Base-by-base conservation (phyloP, 2,329 filamentous ascomycete genomes). In the Colletotrichum sp. region DNA sequence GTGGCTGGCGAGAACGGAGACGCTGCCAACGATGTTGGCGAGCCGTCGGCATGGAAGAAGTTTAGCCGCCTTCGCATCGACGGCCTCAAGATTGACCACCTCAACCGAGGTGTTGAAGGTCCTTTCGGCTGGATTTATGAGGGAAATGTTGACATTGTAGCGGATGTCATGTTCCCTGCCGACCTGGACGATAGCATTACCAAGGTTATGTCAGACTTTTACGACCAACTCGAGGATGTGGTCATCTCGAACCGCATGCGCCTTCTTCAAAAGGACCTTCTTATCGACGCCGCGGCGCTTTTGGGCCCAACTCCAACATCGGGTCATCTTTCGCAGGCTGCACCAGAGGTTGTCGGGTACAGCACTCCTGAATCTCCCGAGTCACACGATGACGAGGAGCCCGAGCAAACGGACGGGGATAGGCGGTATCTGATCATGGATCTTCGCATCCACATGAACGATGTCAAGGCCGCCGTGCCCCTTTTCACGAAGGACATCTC, bases 121-220 rank as follows among this genome's bases (percentile, higher is more conserved):
- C 96, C 96, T 0, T 98, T 99, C 83, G 96, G 95, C 5, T 99
- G 97, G 97, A 99, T 99, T 69, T 94, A 98, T 79, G 95, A 98
- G 85, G 97, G 97, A 39, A 98, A 97, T 77, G 96, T 99, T 55
- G 97, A 99, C 82, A 98, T 99, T 77, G 93, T 98, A 16, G 94
- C 97, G 8, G 97, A 99, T 81, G 93, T 99, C 78, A 96, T 98
- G 92, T 95, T 99, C 77, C 97, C 97, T 1, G 92, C 93, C 36
- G 97, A 98, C 71, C 92, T 92, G 55, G 95, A 98, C 75, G 96
- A 96, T 77, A 95, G 96, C 78, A 93, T 99, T 72, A 94, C 94
- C 28, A 98, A 98, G 83, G 96, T 98, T 61, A 94, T 99, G 91
- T 93, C 94, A n/a, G 96, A 98, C 82, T 96, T 99, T 81, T 98